Base-by-base conservation (phyloP, 1,284 basidiomycete genomes). In the Rhodotorula glutinis region DNA sequence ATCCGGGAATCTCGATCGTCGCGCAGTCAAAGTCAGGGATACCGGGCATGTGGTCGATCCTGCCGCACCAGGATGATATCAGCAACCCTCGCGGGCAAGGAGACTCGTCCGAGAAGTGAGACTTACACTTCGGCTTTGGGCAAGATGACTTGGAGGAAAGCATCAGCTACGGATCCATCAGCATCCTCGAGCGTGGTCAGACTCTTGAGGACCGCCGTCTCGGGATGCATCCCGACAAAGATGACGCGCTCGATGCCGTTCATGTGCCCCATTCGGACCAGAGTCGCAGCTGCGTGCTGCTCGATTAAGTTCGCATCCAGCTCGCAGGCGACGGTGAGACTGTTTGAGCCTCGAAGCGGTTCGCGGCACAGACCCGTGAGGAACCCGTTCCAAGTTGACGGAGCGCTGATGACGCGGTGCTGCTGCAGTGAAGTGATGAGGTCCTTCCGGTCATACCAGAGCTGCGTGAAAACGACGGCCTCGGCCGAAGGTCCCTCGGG, bases 301-400 rank as follows among this genome's bases (percentile, higher is more conserved):
- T 41, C n/a, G 33, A 40, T 9, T n/a, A 33, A n/a, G n/a, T 4
- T 13, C 23, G n/a, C 11, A 51, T 38, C 33, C 5, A 38, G 33
- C 33, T 38, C 33, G 33, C n/a, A 33, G 13, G 21, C 19, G 25
- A 11, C 13, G 10, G 19, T n/a, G 27, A 52, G 14, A 13, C 52
- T 38, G 47, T 41, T 11, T 13, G 49, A 4, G 16, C 14, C 16
- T 9, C 40, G 27, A 11, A 7, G 17, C 2, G 25, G 11, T 4
- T 29, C 19, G 19, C 47, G 49, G 17, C 17, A 10, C 47, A 59
- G 51, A 13, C 38, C 47, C 4, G 40, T 19, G 17, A 43, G 9
- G 38, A 59, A 59, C 33, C 13, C 23, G 25, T 23, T 41, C 47
- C 46, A 59, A 10, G 57, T 59, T n/a, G 57, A 59, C 4, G 47